These are phyloP conservation scores for Cadophora malorum DNA, from an alignment of 2,329 filamentous ascomycete species.

Conservation along the genomic window DNA sequence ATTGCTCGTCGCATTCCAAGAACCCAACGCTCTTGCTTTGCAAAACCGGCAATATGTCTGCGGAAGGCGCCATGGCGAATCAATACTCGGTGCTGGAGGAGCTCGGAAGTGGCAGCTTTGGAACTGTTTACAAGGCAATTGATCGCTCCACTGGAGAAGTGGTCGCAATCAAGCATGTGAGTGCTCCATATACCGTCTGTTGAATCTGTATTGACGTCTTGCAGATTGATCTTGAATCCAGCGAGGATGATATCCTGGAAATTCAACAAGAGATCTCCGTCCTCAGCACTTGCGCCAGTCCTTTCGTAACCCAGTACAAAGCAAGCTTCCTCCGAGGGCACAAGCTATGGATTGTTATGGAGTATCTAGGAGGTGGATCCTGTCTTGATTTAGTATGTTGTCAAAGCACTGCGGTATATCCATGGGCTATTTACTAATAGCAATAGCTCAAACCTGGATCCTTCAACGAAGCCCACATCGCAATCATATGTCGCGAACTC, in stretches of 20 bases:
- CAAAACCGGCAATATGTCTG: slow-evolving; percentile 36
- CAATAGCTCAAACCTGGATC: slow-evolving; percentile 83
- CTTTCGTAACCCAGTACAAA: slow-evolving; percentile 95
- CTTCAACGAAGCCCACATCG: slow-evolving; percentile 89
- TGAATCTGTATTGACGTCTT: slow-evolving; percentile 29
- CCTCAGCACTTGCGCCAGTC: slow-evolving; percentile 91
- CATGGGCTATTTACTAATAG: slow-evolving; percentile 29
- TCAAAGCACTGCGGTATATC: slow-evolving; percentile 6
- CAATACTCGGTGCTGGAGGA: slow-evolving; percentile 97
- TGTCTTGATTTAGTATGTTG: slow-evolving; percentile 83
- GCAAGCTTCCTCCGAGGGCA: slow-evolving; percentile 94
- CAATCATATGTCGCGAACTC: slow-evolving; percentile 91
- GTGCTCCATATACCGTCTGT: slow-evolving; percentile 43
- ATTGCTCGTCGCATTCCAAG: slow-evolving; percentile 29
- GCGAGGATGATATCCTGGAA: slow-evolving; percentile 97
- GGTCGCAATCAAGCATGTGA: slow-evolving; percentile 95
- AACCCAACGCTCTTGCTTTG: slow-evolving; percentile 27
- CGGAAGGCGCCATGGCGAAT: slow-evolving; percentile 65
- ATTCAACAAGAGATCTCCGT: slow-evolving; percentile 98
- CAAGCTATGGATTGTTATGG: slow-evolving; percentile 99
- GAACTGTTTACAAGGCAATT: slow-evolving; percentile 95
- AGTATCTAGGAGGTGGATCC: slow-evolving; percentile 93
- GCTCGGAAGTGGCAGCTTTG: slow-evolving; percentile 78
- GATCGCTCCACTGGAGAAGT: slow-evolving; percentile 89
- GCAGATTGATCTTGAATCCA: slow-evolving; percentile 97